Percentiles rank a stretch among this genome's conserved stretches.
phyloP scores from a whole-genome alignment of 2,329 filamentous ascomycete genomes.

The Acrocalymma vagum region DNA sequence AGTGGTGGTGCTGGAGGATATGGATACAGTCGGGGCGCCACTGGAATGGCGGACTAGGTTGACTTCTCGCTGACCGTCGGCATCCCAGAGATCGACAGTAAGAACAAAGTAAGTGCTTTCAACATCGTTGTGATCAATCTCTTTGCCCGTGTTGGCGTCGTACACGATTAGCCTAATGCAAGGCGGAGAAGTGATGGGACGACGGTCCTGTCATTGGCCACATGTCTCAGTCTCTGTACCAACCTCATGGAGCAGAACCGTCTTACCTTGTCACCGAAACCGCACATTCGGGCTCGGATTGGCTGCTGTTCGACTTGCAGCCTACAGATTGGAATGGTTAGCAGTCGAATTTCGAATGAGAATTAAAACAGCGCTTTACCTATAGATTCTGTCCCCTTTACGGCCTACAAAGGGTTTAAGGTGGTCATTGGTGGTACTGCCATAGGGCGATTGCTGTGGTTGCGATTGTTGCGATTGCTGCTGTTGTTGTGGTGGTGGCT shows the following conservation, averaged over 20 bases:
- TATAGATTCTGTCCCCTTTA: slow-evolving; percentile 20
- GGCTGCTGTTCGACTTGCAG: slow-evolving; percentile 90
- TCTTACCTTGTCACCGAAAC: slow-evolving; percentile 93
- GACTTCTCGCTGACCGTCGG: slow-evolving; percentile 67
- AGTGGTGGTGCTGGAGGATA: slow-evolving; percentile 80
- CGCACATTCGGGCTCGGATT: slow-evolving; percentile 94
- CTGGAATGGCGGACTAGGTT: slow-evolving; percentile 73
- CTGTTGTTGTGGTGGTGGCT: slow-evolving; percentile 8
- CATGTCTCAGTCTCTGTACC: slow-evolving; percentile 35
- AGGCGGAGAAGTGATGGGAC: slow-evolving; percentile 94
- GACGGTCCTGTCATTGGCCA: slow-evolving; percentile 73
- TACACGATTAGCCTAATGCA: slow-evolving; percentile 85
- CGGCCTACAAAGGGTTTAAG: slow-evolving; percentile 4
- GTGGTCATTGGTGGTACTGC: slow-evolving; percentile 2
- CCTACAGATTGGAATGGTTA: slow-evolving; percentile 53
- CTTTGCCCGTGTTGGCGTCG: slow-evolving; percentile 77
- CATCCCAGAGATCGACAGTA: slow-evolving; percentile 74
- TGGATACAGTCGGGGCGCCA: slow-evolving; percentile 72
- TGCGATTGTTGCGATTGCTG: slow-evolving; percentile 13
- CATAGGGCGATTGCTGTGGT: slow-evolving; percentile 2
- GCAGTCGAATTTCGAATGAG: not conserved
- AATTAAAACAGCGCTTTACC: slow-evolving; percentile 12
- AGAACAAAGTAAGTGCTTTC: slow-evolving; percentile 74
- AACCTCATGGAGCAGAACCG: slow-evolving; percentile 19
- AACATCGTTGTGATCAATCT: slow-evolving; percentile 81